These are phyloP conservation scores for Kewa caespitosa DNA, from an alignment of 179 eudicot genomes.

Conservation along the genomic window DNA sequence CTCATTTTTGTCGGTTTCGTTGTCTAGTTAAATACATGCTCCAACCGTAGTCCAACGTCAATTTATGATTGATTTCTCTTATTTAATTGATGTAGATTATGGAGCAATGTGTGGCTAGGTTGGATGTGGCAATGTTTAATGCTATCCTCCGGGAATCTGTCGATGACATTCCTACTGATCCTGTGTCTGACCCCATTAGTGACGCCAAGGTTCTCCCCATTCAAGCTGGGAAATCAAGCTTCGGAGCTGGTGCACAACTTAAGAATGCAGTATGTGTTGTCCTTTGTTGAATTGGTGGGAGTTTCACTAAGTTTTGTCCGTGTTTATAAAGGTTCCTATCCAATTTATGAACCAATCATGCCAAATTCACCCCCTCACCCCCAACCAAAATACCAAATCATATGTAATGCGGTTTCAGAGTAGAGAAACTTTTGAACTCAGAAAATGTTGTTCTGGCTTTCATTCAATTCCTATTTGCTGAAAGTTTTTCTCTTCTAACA, in stretches of 20 bases:
- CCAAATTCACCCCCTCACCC: too few relatives aligned
- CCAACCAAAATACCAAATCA: too few relatives aligned
- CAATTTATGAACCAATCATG: too few relatives aligned
- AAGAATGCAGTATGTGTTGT: constrained; percentile 72
- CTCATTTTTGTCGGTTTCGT: too few relatives aligned
- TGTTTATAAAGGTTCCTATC: too few relatives aligned
- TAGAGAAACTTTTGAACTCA: too few relatives aligned
- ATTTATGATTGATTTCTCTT: neutral
- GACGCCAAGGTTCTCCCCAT: constrained; percentile 77
- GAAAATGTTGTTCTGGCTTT: too few relatives aligned
- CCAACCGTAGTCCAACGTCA: neutral
- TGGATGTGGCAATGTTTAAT: constrained; percentile 96
- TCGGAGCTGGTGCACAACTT: constrained; percentile 90
- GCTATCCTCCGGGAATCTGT: constrained; percentile 88
- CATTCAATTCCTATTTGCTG: too few relatives aligned
- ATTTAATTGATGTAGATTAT: constrained; percentile 56
- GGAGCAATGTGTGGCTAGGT: constrained; percentile 88
- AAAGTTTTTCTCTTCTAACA: too few relatives aligned
- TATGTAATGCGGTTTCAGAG: too few relatives aligned
- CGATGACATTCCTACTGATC: constrained; percentile 92
- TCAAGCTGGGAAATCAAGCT: constrained; percentile 82
- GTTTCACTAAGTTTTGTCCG: too few relatives aligned
- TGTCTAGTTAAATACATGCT: neutral
- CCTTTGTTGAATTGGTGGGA: neutral
- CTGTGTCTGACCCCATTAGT: constrained; percentile 88